These are phyloP conservation scores for Sedum album DNA, from an alignment of 164 flowering plant genomes.

Conservation along the genomic window DNA sequence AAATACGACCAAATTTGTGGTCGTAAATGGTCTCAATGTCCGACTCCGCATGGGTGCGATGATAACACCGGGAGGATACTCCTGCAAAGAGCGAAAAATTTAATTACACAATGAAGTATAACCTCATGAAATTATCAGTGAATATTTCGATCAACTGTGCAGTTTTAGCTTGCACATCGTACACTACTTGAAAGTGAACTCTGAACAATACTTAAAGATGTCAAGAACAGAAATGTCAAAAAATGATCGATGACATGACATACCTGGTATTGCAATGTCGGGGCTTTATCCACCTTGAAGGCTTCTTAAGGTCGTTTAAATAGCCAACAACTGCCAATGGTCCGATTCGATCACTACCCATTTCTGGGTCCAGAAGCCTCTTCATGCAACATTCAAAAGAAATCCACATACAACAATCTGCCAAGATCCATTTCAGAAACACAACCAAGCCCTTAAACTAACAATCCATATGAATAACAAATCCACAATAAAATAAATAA, in stretches of 20 bases:
- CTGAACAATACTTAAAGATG: not conserved
- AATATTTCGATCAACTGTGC: not conserved
- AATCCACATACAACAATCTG: slow-evolving; percentile 60
- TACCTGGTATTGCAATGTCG: slow-evolving; percentile 55
- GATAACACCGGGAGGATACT: slow-evolving; percentile 81
- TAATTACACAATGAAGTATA: not conserved
- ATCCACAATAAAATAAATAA: not conserved
- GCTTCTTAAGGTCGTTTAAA: slow-evolving; percentile 31
- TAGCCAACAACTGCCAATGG: slow-evolving; percentile 54
- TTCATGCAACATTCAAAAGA: slow-evolving; percentile 35
- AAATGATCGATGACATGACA: slow-evolving; percentile 1
- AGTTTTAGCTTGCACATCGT: not conserved
- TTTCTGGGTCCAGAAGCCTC: slow-evolving; percentile 49
- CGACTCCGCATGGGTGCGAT: slow-evolving; percentile 79
- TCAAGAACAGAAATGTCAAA: not conserved
- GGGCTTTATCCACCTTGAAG: slow-evolving; percentile 30
- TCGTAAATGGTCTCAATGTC: slow-evolving; percentile 66
- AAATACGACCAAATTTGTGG: slow-evolving; percentile 84
- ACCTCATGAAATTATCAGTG: not conserved
- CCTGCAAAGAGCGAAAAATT: slow-evolving; percentile 37
- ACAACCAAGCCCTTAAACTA: not conserved
- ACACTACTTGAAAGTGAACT: not conserved
- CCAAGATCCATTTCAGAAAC: slow-evolving; percentile 13
- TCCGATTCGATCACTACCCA: slow-evolving; percentile 60
- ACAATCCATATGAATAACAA: not conserved